Conservation (phyloP, 176 grass and related monocot species). For the Avena insularis region DNA sequence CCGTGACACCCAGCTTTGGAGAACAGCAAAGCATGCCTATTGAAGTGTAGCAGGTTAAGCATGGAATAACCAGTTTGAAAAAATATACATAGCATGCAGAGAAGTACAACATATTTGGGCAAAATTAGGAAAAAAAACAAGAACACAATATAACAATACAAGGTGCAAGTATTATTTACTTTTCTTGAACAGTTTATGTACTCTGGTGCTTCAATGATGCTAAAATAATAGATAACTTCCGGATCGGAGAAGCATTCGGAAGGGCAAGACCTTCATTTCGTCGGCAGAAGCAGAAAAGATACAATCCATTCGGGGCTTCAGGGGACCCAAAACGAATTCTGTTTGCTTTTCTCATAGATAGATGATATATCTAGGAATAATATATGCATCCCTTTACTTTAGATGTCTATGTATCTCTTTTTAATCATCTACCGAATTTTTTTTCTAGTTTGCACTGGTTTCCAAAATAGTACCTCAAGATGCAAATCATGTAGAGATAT, state of each 20-base stretch:
- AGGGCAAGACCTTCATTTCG: no score
- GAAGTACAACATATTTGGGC: not conserved
- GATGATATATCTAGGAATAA: no score
- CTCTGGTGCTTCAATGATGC: not conserved
- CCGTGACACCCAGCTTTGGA: constrained; percentile 97
- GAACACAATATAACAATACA: not conserved
- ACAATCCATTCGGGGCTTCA: no score
- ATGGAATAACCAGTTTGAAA: not conserved
- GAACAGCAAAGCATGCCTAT: constrained; percentile 90
- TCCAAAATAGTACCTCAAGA: not conserved
- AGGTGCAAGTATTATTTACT: not conserved
- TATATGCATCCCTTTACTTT: no score
- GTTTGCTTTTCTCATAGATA: no score
- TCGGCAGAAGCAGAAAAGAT: no score
- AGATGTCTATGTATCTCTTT: no score
- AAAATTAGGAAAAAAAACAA: not conserved
- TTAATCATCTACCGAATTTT: no score
- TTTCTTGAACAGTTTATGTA: not conserved
- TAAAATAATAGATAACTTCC: not conserved
- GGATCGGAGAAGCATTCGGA: no score
- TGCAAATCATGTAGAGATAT: not conserved
- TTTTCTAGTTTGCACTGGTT: not conserved
- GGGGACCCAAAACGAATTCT: no score
- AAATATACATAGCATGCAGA: not conserved
- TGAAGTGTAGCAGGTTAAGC: constrained; percentile 36